phyloP scores from a whole-genome alignment of 2,329 filamentous ascomycete species.

The Sporothrix humicola region DNA sequence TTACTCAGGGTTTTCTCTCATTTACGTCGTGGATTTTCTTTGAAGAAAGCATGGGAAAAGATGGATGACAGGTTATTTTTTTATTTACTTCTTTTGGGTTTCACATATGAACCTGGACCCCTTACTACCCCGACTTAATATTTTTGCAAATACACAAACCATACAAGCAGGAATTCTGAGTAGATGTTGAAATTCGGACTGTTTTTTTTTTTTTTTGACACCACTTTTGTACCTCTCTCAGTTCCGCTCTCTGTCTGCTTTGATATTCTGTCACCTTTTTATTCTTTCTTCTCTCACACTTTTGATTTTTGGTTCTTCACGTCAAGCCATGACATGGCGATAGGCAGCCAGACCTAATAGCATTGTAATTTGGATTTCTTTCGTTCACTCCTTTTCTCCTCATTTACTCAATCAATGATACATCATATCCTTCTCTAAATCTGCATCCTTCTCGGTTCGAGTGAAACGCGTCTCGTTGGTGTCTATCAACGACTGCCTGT shows the following conservation, averaged over 20 bases:
- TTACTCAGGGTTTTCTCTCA: neutral
- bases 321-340: neutral
- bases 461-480: neutral
- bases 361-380: neutral
- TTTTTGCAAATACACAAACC: slow-evolving; percentile 17
- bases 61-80: slow-evolving; percentile 1
- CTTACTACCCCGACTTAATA: slow-evolving; percentile 1
- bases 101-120: neutral
- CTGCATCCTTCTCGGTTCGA: slow-evolving; percentile 7
- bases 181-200: neutral
- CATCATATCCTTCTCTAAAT: neutral
- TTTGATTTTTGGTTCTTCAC: no score
- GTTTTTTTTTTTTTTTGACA: neutral
- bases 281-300: neutral
- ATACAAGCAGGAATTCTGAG: neutral
- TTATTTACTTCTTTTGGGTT: slow-evolving; percentile 19
- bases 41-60: slow-evolving; percentile 3
- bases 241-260: neutral
- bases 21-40: slow-evolving; percentile 19
- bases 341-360: neutral
- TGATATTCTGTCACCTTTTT: neutral
- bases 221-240: neutral
- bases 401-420: neutral
- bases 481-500: neutral
- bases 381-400: neutral